phyloP scores from a whole-genome alignment of 805 yeast species.

The Saccharomyces eubayanus region DNA sequence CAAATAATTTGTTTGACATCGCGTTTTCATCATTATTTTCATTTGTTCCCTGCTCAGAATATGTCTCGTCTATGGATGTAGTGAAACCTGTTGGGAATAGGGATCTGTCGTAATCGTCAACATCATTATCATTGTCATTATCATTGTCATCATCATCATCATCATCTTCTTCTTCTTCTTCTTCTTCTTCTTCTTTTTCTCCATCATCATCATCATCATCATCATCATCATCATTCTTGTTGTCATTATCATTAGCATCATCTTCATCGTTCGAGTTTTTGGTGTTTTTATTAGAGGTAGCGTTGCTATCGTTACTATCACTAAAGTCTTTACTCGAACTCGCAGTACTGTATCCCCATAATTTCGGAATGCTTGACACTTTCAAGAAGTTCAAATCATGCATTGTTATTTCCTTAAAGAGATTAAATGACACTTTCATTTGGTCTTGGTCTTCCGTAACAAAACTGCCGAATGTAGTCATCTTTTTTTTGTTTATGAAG shows the following conservation, averaged over 20 bases:
- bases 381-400: neutral
- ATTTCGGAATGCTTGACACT: neutral
- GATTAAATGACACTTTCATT: neutral
- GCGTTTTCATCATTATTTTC: neutral
- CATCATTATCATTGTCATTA: neutral
- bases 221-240: constrained; percentile 4
- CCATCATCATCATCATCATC: constrained; percentile 11
- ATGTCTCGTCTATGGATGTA: neutral
- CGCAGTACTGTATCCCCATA: neutral
- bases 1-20: neutral
- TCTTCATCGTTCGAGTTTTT: neutral
- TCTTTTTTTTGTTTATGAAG: neutral
- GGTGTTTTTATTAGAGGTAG: neutral
- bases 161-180: neutral
- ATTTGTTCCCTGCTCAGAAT: neutral
- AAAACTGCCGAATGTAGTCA: neutral
- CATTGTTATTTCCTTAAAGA: neutral
- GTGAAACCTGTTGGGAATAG: neutral
- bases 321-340: neutral
- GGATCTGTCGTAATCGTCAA: neutral
- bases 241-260: neutral
- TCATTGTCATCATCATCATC: neutral
- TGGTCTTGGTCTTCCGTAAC: neutral
- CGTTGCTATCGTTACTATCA: neutral
- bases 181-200: constrained; percentile 9